These are phyloP conservation scores for Metschnikowia koreensis DNA, from an alignment of 805 yeast species.

Conservation along the genomic window DNA sequence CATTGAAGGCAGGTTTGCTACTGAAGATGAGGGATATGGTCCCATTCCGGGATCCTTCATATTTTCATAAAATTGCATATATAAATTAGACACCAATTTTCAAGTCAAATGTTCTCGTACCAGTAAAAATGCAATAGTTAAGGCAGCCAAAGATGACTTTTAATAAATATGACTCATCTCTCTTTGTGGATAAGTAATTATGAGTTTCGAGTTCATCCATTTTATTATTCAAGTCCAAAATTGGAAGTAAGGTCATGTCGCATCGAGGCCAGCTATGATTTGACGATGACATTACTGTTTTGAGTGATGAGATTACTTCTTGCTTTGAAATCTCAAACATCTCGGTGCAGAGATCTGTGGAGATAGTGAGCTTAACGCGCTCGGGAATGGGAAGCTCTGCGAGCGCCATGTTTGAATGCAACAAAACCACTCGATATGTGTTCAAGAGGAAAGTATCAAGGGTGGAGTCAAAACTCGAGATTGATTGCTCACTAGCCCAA, in stretches of 20 bases:
- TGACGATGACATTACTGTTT: slow-evolving; percentile 26
- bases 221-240: slow-evolving; percentile 31
- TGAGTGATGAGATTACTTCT: slow-evolving; percentile 15
- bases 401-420: slow-evolving; percentile 1
- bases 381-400: slow-evolving; percentile 14
- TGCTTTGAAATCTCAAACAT: slow-evolving; percentile 23
- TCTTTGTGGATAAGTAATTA: slow-evolving; percentile 24
- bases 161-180: slow-evolving; percentile 9
- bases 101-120: slow-evolving; percentile 31
- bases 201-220: slow-evolving; percentile 33
- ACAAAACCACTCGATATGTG: slow-evolving; percentile 14
- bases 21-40: slow-evolving; percentile 23
- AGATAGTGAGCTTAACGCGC: slow-evolving; percentile 23
- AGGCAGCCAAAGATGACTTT: slow-evolving; percentile 22
- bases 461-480: slow-evolving; percentile 6
- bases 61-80: slow-evolving; percentile 3
- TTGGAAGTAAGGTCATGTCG: slow-evolving; percentile 35
- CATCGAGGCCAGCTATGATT: slow-evolving; percentile 40
- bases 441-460: slow-evolving; percentile 25
- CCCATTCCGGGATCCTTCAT: slow-evolving; percentile 25
- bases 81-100: slow-evolving; percentile 12
- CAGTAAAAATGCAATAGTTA: slow-evolving; percentile 36
- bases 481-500: slow-evolving; percentile 6
- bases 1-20: slow-evolving; percentile 22
- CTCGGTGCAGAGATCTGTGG: slow-evolving; percentile 34